Evolutionary conservation across 768 basidiomycete species (phyloP).

Genomic region (Dictyophora rubrovolvata): DNA sequence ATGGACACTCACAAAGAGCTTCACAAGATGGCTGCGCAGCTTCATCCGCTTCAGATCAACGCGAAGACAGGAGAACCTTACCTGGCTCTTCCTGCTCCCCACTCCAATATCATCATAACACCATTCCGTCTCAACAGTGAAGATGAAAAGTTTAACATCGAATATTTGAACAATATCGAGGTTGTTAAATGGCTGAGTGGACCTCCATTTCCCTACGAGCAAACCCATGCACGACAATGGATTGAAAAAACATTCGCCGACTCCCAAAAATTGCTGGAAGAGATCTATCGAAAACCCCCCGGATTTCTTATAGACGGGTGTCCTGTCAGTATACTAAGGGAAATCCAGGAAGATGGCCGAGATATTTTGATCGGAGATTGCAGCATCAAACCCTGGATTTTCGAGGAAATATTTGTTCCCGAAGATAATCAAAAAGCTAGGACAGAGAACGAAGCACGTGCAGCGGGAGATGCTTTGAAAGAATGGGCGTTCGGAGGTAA

Average conservation of each 20-base stretch:
- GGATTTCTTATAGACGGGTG: slow-evolving; percentile 25
- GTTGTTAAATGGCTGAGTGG: slow-evolving; percentile 36
- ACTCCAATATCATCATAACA: slow-evolving; percentile 47
- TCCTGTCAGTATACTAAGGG: slow-evolving; percentile 43
- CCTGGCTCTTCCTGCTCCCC: slow-evolving; percentile 40
- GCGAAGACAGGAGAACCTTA: slow-evolving; percentile 40
- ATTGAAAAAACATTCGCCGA: slow-evolving; percentile 14
- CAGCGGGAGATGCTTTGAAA: slow-evolving; percentile 43
- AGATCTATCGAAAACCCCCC: slow-evolving; percentile 13
- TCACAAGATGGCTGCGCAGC: neutral
- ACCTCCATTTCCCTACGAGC: slow-evolving; percentile 45
- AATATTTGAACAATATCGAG: slow-evolving; percentile 38
- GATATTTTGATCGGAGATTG: slow-evolving; percentile 45
- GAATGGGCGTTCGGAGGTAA: slow-evolving; percentile 55
- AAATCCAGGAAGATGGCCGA: slow-evolving; percentile 43
- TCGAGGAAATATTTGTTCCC: slow-evolving; percentile 25
- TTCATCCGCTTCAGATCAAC: slow-evolving; percentile 27
- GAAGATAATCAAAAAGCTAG: slow-evolving; percentile 26
- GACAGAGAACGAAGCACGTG: slow-evolving; percentile 31
- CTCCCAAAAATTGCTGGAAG: slow-evolving; percentile 24
- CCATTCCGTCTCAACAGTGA: slow-evolving; percentile 42
- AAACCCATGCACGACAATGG: slow-evolving; percentile 32
- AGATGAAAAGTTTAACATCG: slow-evolving; percentile 18
- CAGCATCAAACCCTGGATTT: slow-evolving; percentile 23
- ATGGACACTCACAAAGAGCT: too few relatives aligned